Percentiles rank a stretch among this genome's conserved stretches.
phyloP scores from a whole-genome alignment of 495 filamentous ascomycete genomes.

The Podospora fimiseda region DNA sequence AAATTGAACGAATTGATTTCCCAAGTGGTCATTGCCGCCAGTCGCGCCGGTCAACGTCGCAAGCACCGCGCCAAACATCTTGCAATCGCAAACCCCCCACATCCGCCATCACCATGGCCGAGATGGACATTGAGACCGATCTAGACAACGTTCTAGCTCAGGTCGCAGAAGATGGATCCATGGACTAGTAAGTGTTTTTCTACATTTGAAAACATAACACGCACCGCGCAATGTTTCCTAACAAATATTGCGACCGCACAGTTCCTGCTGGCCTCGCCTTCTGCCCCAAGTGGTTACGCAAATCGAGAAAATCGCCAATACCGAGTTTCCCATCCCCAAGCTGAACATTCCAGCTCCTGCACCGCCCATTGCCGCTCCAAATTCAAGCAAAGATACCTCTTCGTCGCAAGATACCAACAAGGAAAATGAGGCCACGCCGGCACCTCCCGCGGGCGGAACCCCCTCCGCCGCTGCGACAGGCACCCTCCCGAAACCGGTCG shows the following conservation, averaged over 20 bases:
- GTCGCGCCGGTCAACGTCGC: background rate
- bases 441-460: slow-evolving; percentile 12
- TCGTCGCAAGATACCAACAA: slow-evolving; percentile 46
- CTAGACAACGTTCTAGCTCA: slow-evolving; percentile 54
- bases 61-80: slow-evolving; percentile 9
- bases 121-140: slow-evolving; percentile 45
- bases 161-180: slow-evolving; percentile 58
- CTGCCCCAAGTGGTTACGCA: slow-evolving; percentile 31
- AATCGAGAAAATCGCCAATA: slow-evolving; percentile 39
- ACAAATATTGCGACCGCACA: slow-evolving; percentile 6
- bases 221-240: background rate
- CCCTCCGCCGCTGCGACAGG: slow-evolving; percentile 21
- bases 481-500: slow-evolving; percentile 56
- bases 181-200: slow-evolving; percentile 56
- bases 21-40: background rate
- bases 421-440: slow-evolving; percentile 32
- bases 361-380: slow-evolving; percentile 41
- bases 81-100: slow-evolving; percentile 2
- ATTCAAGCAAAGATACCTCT: slow-evolving; percentile 38
- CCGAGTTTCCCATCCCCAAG: slow-evolving; percentile 41
- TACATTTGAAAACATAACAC: background rate
- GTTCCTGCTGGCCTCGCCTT: slow-evolving; percentile 36
- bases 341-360: slow-evolving; percentile 37
- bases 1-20: background rate
- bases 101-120: slow-evolving; percentile 24